Conservation (phyloP, 129 eudicot species). For the Centaurea solstitialis region DNA sequence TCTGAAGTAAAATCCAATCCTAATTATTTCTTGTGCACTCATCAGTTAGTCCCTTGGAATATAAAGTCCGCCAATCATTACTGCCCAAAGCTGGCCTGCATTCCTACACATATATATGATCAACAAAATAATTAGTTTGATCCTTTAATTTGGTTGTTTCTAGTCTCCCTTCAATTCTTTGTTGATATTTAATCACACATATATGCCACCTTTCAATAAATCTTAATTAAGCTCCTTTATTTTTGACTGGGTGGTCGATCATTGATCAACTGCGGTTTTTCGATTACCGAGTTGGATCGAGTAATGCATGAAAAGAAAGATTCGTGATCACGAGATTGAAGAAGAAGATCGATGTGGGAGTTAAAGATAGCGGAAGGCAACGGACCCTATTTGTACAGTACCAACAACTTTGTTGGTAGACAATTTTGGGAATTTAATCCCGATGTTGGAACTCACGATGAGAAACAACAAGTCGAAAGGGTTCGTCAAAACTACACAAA, state of each 20-base stretch:
- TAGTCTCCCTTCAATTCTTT: not conserved
- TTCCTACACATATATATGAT: no score
- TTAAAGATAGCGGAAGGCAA: conserved; percentile 57
- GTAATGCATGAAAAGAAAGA: not conserved
- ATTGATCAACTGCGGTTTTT: not conserved
- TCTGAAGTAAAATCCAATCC: not conserved
- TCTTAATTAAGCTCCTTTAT: not conserved
- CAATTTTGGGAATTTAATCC: conserved; percentile 76
- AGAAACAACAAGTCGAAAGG: conserved; percentile 45
- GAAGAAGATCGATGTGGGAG: conserved; percentile 54
- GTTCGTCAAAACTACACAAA: conserved; percentile 37
- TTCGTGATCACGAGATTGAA: not conserved
- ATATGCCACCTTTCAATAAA: not conserved
- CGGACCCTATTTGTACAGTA: conserved; percentile 66
- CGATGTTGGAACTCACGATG: conserved; percentile 45
- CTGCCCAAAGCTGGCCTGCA: no score
- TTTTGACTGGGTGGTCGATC: not conserved
- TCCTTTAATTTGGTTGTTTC: no score
- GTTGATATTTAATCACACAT: not conserved
- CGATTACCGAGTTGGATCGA: not conserved
- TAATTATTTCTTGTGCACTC: not conserved
- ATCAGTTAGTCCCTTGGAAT: no score
- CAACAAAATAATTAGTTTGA: no score
- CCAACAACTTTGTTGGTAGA: conserved; percentile 73
- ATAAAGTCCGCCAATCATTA: no score